A percentile compares a stretch with the other conserved stretches of the same genome.
These are phyloP conservation scores for Fusarium sp. DNA, from an alignment of 2,329 filamentous ascomycete species.

Conservation along the genomic window DNA sequence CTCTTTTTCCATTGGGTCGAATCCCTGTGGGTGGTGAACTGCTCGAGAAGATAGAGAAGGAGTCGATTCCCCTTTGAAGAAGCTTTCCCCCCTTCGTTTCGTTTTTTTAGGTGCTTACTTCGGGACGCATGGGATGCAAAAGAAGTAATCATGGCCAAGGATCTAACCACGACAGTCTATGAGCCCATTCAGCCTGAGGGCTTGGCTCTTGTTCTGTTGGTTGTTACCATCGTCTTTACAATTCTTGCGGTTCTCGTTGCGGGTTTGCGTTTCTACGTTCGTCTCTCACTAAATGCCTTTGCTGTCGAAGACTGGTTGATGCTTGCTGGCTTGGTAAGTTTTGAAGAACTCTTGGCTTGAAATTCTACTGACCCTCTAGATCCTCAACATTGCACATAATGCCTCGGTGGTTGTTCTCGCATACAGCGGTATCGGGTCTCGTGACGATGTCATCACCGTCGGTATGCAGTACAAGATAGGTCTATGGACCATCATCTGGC, in stretches of 20 bases:
- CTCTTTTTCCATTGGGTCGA: background rate
- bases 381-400: conserved; percentile 30
- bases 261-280: background rate
- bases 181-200: conserved; percentile 33
- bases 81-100: background rate
- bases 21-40: background rate
- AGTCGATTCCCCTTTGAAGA: background rate
- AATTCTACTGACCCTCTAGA: conserved; percentile 15
- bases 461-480: conserved; percentile 36
- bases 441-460: conserved; percentile 29
- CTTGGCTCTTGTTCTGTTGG: conserved; percentile 21
- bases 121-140: background rate
- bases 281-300: background rate
- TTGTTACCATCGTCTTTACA: conserved; percentile 26
- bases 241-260: conserved; percentile 20
- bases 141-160: conserved; percentile 24
- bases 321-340: background rate
- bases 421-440: conserved; percentile 22
- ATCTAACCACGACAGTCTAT: conserved; percentile 27
- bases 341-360: too few relatives aligned
- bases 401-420: conserved; percentile 22
- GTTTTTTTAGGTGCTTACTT: background rate
- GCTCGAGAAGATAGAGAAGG: background rate
- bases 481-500: conserved; percentile 33
- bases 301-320: conserved; percentile 1